Evolutionary conservation across 2,329 filamentous ascomycete genomes (phyloP), one percentile per base, ranked within the genome.

Genomic region (Cercospora beticola): DNA sequence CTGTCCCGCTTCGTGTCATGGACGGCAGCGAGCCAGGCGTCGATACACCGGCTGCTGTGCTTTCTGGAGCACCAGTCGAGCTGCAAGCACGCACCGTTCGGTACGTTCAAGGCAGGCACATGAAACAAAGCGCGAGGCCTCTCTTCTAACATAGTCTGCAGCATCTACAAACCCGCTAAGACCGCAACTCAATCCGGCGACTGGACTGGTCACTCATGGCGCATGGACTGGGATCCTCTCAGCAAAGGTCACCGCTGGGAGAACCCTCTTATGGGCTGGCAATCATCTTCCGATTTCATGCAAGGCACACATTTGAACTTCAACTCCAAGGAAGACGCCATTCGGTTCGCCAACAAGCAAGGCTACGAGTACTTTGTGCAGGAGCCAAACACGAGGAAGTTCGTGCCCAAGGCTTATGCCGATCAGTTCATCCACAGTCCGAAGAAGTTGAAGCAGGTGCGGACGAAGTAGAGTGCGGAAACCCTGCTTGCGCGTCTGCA

Each of bases 301-400:
- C 94, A 99, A 81, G 94, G 93, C 77, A 97, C 93, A 60, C 88
- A 93, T 79, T 82, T 99, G 76, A 90, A 90, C 81, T 99, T 99
- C 87, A 92, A 92, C 81, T 87, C 85, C 76, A 98, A 97, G 86
- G 93, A 98, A 80, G 94, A 97, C 75, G 95, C 95, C 73, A 94
- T 99, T 77, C 84, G 86, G 68, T 99, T 99, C 78, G 95, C 96
- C 26, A 92, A 98, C 84, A 99, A 98, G 87, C 95, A 99, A 82
- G 95, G 96, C 40, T 99, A 99, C 80, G 94, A 99, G 80, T 99
- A 97, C 82, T 98, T 95, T 80, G 94, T 99, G 26, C 95, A 98
- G 85, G 95, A 98, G 83, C 94, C 95, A 40, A 96, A 97, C 78
- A 88, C 89, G 82, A 89, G 95, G 78, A 91, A 90, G 78, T 90